phyloP scores from a whole-genome alignment of 2,329 filamentous ascomycete species.

The Phyllosticta citrichinensis region DNA sequence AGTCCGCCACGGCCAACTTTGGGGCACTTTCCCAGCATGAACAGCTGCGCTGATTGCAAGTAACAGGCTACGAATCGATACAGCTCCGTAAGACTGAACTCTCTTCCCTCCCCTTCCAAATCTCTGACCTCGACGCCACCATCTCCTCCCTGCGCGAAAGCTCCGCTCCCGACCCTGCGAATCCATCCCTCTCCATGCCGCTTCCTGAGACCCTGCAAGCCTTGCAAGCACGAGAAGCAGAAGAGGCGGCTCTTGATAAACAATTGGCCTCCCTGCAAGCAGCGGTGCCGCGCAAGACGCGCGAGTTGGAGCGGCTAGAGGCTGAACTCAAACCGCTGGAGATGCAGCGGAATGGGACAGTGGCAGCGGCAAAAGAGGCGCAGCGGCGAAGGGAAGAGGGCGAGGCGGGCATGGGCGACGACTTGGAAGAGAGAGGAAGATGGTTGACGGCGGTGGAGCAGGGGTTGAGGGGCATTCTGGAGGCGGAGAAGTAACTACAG shows the following conservation, averaged over 20 bases:
- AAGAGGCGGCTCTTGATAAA: constrained; percentile 31
- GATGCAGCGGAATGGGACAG: constrained; percentile 53
- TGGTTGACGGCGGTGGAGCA: constrained; percentile 65
- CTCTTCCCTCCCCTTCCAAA: constrained; percentile 41
- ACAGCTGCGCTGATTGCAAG: not conserved
- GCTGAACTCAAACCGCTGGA: constrained; percentile 61
- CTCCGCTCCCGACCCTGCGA: constrained; percentile 24
- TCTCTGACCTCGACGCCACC: constrained; percentile 40
- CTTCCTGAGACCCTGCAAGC: constrained; percentile 34
- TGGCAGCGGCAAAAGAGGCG: constrained; percentile 60
- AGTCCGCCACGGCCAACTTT: constrained; percentile 15
- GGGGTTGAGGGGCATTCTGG: constrained; percentile 52
- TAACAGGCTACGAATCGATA: constrained; percentile 43
- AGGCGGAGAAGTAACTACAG: constrained; percentile 18
- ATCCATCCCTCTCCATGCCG: constrained; percentile 33
- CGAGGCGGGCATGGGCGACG: constrained; percentile 57
- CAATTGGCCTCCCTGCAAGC: constrained; percentile 44
- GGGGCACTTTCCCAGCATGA: not conserved
- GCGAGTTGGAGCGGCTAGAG: constrained; percentile 56
- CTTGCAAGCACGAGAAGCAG: constrained; percentile 30
- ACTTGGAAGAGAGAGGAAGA: constrained; percentile 63
- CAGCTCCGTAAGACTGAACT: constrained; percentile 43
- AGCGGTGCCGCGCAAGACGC: constrained; percentile 54
- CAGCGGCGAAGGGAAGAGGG: constrained; percentile 55
- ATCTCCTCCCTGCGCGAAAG: constrained; percentile 37